phyloP scores from a whole-genome alignment of 1,284 basidiomycete species.

The Microbotryomycetes sp. region DNA sequence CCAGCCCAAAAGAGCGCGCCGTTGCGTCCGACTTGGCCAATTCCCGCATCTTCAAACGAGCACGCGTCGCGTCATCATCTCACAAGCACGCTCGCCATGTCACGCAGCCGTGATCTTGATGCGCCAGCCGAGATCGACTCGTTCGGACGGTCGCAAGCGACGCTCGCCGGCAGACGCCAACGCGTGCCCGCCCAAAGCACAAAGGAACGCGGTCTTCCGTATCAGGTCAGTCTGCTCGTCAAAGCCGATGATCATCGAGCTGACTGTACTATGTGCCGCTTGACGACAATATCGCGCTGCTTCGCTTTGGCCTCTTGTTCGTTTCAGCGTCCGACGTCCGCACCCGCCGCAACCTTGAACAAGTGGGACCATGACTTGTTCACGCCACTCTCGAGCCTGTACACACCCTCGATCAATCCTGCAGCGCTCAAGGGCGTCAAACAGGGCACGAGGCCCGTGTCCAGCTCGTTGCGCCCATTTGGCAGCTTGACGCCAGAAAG shows the following conservation, averaged over 20 bases:
- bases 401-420: slow-evolving; percentile 13
- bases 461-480: slow-evolving; percentile 13
- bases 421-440: background rate
- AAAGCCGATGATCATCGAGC: too few species aligned
- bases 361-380: slow-evolving; percentile 29
- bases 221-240: background rate
- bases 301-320: background rate
- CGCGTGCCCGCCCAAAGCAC: background rate
- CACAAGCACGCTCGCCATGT: background rate
- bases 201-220: background rate
- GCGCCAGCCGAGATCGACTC: background rate
- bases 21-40: too few species aligned
- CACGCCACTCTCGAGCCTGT: slow-evolving; percentile 6
- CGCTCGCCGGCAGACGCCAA: background rate
- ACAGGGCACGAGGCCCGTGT: background rate
- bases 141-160: background rate
- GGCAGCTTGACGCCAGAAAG: slow-evolving; percentile 17
- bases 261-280: too few species aligned
- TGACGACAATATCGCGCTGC: too few species aligned
- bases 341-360: background rate
- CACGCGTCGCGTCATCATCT: too few species aligned
- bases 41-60: too few species aligned
- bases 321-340: background rate
- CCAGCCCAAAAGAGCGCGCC: too few species aligned
- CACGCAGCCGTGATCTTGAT: background rate